Evolutionary conservation across 1,284 basidiomycete genomes (phyloP).

Genomic region (Earliella scabrosa): DNA sequence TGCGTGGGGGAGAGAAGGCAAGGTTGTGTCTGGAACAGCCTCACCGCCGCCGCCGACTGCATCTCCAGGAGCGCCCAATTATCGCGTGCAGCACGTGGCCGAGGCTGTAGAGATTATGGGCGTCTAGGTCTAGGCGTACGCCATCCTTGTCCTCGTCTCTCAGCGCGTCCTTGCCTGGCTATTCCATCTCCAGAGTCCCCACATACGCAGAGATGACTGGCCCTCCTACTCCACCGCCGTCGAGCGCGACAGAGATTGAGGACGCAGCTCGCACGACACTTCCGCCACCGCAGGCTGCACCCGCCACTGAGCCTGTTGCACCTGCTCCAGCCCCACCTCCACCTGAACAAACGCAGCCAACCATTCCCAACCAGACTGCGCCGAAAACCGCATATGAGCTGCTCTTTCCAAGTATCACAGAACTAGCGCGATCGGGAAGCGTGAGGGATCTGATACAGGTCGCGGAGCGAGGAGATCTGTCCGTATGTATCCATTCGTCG

Average conservation of each 20-base stretch:
- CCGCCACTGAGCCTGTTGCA: slow-evolving; percentile 8
- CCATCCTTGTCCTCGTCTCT: slow-evolving; percentile 6
- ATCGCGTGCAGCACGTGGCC: slow-evolving; percentile 11
- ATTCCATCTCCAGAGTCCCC: background rate
- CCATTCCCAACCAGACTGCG: slow-evolving; percentile 8
- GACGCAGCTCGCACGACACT: slow-evolving; percentile 39
- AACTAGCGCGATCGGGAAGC: slow-evolving; percentile 47
- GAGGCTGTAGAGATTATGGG: slow-evolving; percentile 3
- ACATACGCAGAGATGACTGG: slow-evolving; percentile 42
- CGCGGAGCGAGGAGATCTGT: slow-evolving; percentile 56
- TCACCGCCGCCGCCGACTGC: background rate
- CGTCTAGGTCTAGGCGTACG: slow-evolving; percentile 11
- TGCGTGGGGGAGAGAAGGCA: slow-evolving; percentile 7
- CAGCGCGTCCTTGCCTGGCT: background rate
- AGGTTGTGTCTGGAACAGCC: slow-evolving; percentile 12
- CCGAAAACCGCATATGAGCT: slow-evolving; percentile 25
- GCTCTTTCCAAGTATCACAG: slow-evolving; percentile 46
- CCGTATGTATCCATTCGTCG: slow-evolving; percentile 40
- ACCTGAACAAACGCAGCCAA: slow-evolving; percentile 11
- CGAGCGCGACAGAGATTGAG: slow-evolving; percentile 55
- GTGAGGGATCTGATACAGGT: slow-evolving; percentile 47
- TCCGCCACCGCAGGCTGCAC: slow-evolving; percentile 18
- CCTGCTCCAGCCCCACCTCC: slow-evolving; percentile 30
- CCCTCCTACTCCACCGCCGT: slow-evolving; percentile 63
- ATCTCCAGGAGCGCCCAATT: slow-evolving; percentile 8